Base-by-base conservation (phyloP, 106 monocot genomes). In the Acorus calamus region DNA sequence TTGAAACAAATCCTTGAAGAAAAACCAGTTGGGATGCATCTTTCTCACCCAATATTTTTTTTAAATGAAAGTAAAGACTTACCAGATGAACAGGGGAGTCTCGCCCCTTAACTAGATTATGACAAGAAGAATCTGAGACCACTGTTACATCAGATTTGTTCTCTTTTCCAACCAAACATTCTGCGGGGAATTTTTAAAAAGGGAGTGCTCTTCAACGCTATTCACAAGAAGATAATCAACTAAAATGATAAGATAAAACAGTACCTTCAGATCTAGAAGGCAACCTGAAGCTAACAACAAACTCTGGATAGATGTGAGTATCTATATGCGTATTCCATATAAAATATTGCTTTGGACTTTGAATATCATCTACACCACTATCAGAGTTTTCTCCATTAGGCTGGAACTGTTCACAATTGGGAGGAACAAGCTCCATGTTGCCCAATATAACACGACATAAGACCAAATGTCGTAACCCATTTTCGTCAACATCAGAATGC, bases 361-460 rank as follows among this genome's bases (percentile, higher is more conserved):
- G 53, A 76, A 80, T 59, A 83, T 83, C 80, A 74, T 91, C 90
- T 46, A 83, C 65, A 4, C 83, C 86, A 62, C 68, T 83, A 66
- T 86, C 86, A 78, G 76, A 83, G 61, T 62, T 73, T 10, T 52
- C 72, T 66, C 66, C 72, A 61, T 80, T 86, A 50, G 86, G 81
- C 43, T 71, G 78, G 70, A 52, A 76, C 68, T 84, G 86, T 44
- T 76, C 59, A 59, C 84, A 86, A 60, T 79, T 81, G 66, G 52
- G 71, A 11, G 53, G 68, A 72, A 83, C 67, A 59, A 68, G 43
- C 66, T 92, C 86, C 47, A 77, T 58, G 57, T 81, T 92, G 47
- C 91, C 91, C 81, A 92, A 72, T 78, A 86, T 86, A 44, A 86
- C 66, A 12, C 81, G 81, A 66, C 91, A 92, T 53, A 92, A 54